A percentile compares a stretch with the other conserved stretches of the same genome.
Evolutionary conservation across 345 rosid genomes (phyloP).

Genomic region (Fremontodendron californicum): DNA sequence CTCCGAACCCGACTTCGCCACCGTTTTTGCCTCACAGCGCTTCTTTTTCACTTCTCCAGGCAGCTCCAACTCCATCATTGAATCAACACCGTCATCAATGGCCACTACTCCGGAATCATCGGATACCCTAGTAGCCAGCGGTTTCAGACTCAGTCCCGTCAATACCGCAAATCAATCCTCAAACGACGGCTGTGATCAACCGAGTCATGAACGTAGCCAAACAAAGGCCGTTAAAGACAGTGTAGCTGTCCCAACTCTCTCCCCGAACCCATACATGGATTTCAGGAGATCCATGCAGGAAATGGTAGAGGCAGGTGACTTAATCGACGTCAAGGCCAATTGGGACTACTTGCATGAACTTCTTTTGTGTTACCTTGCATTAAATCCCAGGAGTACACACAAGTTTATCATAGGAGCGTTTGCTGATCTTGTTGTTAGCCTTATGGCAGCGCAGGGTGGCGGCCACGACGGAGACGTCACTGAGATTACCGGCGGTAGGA

Average conservation of each 20-base stretch:
- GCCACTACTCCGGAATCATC: neutral
- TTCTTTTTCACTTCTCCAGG: slow-evolving; percentile 95
- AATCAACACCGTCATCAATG: slow-evolving; percentile 8
- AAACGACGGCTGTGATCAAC: neutral
- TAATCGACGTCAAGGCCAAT: slow-evolving; percentile 47
- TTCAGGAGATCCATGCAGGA: slow-evolving; percentile 92
- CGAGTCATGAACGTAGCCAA: neutral
- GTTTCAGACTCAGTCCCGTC: neutral
- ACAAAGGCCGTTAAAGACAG: slow-evolving; percentile 29
- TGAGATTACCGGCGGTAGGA: slow-evolving; percentile 3
- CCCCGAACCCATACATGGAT: slow-evolving; percentile 81
- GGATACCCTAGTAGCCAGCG: neutral
- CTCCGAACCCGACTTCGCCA: slow-evolving; percentile 58
- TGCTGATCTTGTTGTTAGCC: slow-evolving; percentile 67
- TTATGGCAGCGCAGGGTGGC: slow-evolving; percentile 35
- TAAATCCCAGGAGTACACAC: slow-evolving; percentile 68
- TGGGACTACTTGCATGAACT: slow-evolving; percentile 83
- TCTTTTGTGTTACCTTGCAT: slow-evolving; percentile 58
- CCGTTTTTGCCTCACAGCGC: slow-evolving; percentile 68
- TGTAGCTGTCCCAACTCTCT: slow-evolving; percentile 58
- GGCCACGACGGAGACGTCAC: neutral
- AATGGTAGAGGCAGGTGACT: slow-evolving; percentile 75
- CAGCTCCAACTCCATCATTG: slow-evolving; percentile 79
- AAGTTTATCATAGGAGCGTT: slow-evolving; percentile 70
- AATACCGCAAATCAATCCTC: neutral